Evolutionary conservation across 805 yeast genomes (phyloP).

Genomic region (Blastobotrys terrestris): DNA sequence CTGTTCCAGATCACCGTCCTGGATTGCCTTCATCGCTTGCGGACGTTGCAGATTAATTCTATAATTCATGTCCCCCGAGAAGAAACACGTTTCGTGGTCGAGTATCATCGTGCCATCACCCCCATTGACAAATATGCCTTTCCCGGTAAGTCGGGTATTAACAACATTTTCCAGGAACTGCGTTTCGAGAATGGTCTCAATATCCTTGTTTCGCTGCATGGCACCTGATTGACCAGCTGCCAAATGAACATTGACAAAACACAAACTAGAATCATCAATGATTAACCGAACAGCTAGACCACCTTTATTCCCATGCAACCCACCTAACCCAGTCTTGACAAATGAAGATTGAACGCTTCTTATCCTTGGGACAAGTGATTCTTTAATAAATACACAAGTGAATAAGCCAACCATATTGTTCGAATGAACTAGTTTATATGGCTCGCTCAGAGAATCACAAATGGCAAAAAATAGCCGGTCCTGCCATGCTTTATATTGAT

Average conservation of each 20-base stretch:
- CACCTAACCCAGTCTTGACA: constrained; percentile 91
- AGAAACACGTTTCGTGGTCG: constrained; percentile 78
- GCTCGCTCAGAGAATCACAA: constrained; percentile 25
- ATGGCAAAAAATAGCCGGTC: constrained; percentile 21
- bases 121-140: constrained; percentile 28
- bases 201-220: constrained; percentile 81
- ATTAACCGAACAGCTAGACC: constrained; percentile 67
- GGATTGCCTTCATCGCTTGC: constrained; percentile 53
- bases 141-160: constrained; percentile 13
- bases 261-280: constrained; percentile 60
- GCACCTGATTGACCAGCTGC: constrained; percentile 87
- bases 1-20: constrained; percentile 40
- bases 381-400: constrained; percentile 59
- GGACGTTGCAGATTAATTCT: constrained; percentile 69
- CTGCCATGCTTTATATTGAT: constrained; percentile 31
- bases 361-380: constrained; percentile 45
- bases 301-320: constrained; percentile 72
- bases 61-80: constrained; percentile 94
- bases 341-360: constrained; percentile 61
- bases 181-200: constrained; percentile 57
- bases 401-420: constrained; percentile 86
- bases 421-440: constrained; percentile 57
- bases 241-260: constrained; percentile 79
- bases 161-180: constrained; percentile 21
- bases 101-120: constrained; percentile 46